Conservation (phyloP, 306 rosid species). For the Luffa aegyptiaca region DNA sequence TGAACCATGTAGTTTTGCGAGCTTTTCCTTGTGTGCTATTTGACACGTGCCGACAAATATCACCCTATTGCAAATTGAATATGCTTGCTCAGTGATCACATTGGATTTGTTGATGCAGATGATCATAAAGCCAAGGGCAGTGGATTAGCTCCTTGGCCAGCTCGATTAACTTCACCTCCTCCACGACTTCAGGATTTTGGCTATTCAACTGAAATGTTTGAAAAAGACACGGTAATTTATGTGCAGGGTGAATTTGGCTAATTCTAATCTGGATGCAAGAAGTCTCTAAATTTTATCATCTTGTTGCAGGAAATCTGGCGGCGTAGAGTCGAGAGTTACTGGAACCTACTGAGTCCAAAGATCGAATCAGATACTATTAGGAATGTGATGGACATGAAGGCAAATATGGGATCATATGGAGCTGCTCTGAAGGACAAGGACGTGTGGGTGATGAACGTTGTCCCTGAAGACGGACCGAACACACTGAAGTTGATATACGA, state of each 20-base stretch:
- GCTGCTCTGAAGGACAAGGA: constrained; percentile 78
- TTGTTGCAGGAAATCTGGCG: constrained; percentile 67
- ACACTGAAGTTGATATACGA: constrained; percentile 82
- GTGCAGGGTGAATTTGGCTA: not conserved
- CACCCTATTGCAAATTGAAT: not conserved
- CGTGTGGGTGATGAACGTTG: constrained; percentile 98
- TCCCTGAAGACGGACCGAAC: constrained; percentile 74
- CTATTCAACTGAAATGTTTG: constrained; percentile 71
- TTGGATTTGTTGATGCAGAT: constrained; percentile 41
- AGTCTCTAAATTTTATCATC: not conserved
- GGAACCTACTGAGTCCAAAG: constrained; percentile 70
- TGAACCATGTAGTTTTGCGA: not conserved
- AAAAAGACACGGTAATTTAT: constrained; percentile 68
- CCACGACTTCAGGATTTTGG: constrained; percentile 93
- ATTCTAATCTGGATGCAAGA: not conserved
- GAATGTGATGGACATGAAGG: constrained; percentile 96
- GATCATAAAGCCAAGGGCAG: constrained; percentile 65
- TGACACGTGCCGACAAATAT: not conserved
- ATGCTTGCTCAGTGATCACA: constrained; percentile 1
- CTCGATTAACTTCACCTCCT: constrained; percentile 77
- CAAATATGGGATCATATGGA: constrained; percentile 81
- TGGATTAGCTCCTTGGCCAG: constrained; percentile 94
- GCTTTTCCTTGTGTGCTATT: not conserved
- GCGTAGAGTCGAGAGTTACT: constrained; percentile 68
- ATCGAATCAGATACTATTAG: constrained; percentile 49